These are phyloP conservation scores for Sextonia rubra DNA, from an alignment of 164 flowering plant genomes.

Conservation along the genomic window DNA sequence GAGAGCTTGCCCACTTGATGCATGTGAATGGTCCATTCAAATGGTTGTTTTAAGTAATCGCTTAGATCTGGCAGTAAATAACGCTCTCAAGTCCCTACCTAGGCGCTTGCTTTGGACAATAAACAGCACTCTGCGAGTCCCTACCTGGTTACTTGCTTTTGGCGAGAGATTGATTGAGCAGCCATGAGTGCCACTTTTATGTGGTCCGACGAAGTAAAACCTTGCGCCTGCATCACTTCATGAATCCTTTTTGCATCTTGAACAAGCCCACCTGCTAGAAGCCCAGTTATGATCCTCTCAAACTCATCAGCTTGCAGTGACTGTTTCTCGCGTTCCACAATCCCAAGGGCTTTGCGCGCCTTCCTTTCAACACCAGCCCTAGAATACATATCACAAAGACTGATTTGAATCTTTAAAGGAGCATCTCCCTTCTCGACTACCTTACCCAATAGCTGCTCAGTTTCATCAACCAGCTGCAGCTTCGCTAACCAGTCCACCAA, in stretches of 20 bases:
- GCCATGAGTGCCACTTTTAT: constrained; percentile 42
- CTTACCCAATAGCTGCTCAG: constrained; percentile 59
- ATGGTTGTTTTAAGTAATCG: not conserved
- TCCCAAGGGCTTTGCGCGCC: constrained; percentile 60
- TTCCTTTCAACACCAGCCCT: constrained; percentile 57
- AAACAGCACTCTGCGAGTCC: too few relatives aligned
- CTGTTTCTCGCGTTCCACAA: constrained; percentile 66
- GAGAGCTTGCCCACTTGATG: not conserved
- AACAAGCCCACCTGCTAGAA: constrained; percentile 51
- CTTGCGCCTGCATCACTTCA: constrained; percentile 54
- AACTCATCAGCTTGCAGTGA: constrained; percentile 44
- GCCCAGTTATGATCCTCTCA: constrained; percentile 59
- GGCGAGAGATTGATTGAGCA: constrained; percentile 20
- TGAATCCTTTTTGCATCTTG: constrained; percentile 56
- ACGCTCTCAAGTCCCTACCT: not conserved
- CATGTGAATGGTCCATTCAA: not conserved
- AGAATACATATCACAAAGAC: constrained; percentile 83
- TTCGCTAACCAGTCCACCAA: constrained; percentile 81
- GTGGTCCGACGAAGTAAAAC: constrained; percentile 40
- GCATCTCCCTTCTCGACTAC: constrained; percentile 56
- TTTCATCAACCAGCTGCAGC: constrained; percentile 71
- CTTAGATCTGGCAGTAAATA: not conserved
- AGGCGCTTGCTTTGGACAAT: constrained; percentile 12
- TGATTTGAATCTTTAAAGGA: constrained; percentile 56
- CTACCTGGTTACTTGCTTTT: constrained; percentile 8